Conservation (phyloP, 345 rosid species). For the Hirschfeldia incana region DNA sequence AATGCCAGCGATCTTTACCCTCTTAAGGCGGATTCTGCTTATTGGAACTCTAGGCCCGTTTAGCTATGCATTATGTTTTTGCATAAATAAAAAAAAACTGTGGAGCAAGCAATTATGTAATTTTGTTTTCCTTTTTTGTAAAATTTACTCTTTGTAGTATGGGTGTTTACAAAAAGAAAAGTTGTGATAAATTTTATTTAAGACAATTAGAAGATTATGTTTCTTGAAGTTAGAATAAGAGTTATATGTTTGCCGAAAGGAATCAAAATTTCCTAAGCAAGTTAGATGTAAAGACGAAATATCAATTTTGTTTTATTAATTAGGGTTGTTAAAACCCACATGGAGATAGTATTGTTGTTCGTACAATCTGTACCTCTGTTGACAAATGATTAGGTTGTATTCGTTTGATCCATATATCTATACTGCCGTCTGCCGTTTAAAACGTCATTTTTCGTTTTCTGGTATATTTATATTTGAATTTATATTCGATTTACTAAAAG, state of each 20-base stretch:
- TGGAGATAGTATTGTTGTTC: neutral
- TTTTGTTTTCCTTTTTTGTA: conserved; percentile 6
- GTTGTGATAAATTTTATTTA: neutral
- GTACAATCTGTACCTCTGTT: neutral
- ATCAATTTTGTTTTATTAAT: too few relatives aligned
- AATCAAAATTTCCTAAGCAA: neutral
- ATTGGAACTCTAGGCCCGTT: conserved; percentile 33
- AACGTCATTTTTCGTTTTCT: too few relatives aligned
- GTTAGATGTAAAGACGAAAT: too few relatives aligned
- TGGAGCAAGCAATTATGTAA: neutral
- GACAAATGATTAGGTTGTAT: neutral
- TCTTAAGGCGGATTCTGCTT: conserved; percentile 28
- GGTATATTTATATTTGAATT: too few relatives aligned
- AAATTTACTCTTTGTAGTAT: neutral
- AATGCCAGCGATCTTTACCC: conserved; percentile 44
- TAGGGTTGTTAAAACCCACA: neutral
- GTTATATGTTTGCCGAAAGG: neutral
- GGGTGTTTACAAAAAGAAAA: too few relatives aligned
- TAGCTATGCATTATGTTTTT: neutral
- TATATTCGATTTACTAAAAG: too few relatives aligned
- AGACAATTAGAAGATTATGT: neutral
- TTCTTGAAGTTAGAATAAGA: neutral
- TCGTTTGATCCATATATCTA: conserved; percentile 18
- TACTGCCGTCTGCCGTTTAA: too few relatives aligned
- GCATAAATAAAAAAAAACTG: neutral